Percentiles rank a stretch among this genome's conserved stretches.
These are phyloP conservation scores for Ampelomyces quisqualis DNA, from an alignment of 2,329 filamentous ascomycete species.

Conservation along the genomic window DNA sequence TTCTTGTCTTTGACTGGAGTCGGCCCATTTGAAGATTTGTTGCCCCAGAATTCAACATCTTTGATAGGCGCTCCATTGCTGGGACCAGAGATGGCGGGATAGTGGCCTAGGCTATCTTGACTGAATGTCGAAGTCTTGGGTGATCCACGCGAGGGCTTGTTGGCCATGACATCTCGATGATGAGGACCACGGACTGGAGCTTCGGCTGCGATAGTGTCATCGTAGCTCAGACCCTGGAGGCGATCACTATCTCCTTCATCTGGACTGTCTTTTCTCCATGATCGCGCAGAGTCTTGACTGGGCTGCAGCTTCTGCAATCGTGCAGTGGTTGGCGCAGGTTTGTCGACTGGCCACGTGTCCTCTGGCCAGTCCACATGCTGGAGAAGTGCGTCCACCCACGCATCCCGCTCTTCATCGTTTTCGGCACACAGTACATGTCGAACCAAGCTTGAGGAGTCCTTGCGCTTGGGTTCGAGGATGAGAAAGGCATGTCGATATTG, in stretches of 20 bases:
- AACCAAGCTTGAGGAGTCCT: constrained; percentile 83
- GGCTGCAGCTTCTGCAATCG: constrained; percentile 46
- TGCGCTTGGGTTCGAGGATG: constrained; percentile 92
- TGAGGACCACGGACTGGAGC: constrained; percentile 55
- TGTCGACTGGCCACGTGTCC: constrained; percentile 43
- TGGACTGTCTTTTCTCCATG: constrained; percentile 42
- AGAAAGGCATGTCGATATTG: constrained; percentile 97
- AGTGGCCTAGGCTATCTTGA: constrained; percentile 30
- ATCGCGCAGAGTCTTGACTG: constrained; percentile 31
- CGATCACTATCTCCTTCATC: constrained; percentile 37
- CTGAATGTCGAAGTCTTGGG: constrained; percentile 41
- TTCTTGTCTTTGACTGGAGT: constrained; percentile 79
- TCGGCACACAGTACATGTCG: constrained; percentile 95
- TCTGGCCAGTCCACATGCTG: constrained; percentile 81
- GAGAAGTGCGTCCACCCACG: constrained; percentile 87
- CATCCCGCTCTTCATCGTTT: constrained; percentile 86
- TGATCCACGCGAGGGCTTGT: constrained; percentile 26
- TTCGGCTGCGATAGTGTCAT: constrained; percentile 58
- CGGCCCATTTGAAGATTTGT: constrained; percentile 52
- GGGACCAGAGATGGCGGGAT: constrained; percentile 71
- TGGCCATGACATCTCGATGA: constrained; percentile 27
- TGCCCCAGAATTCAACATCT: constrained; percentile 82
- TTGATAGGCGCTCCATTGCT: constrained; percentile 83
- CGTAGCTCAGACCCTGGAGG: constrained; percentile 56
- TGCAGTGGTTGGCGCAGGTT: constrained; percentile 41